Conservation (phyloP, 768 basidiomycete species). For the Crassisporium funariophilum region DNA sequence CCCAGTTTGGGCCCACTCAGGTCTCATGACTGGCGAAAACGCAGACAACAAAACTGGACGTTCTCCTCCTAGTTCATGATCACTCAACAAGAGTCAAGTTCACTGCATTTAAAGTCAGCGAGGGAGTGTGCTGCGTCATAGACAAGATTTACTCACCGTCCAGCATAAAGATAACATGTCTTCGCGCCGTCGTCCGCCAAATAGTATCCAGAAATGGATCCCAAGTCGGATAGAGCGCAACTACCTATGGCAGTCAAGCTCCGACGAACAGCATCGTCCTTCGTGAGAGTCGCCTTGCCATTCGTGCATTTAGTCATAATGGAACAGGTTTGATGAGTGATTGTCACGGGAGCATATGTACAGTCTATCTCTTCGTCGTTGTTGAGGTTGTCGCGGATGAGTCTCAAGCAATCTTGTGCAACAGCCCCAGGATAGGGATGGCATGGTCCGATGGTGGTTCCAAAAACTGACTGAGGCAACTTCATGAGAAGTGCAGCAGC, state of each 20-base stretch:
- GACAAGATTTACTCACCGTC: not conserved
- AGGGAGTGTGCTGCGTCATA: no score
- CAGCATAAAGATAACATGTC: not conserved
- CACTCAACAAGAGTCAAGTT: no score
- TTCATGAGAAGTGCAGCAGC: no score
- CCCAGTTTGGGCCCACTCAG: no score
- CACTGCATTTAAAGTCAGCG: no score
- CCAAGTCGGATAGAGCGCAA: not conserved
- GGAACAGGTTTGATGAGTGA: not conserved
- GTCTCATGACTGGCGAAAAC: no score
- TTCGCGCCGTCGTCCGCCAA: not conserved
- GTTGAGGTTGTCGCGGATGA: conserved; percentile 8
- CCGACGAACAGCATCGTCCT: not conserved
- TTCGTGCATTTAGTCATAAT: conserved; percentile 3
- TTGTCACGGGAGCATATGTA: conserved; percentile 1
- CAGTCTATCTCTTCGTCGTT: conserved; percentile 2
- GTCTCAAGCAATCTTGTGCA: conserved; percentile 5
- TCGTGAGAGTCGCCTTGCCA: not conserved
- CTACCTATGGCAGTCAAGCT: not conserved
- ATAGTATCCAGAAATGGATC: not conserved
- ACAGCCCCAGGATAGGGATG: conserved; percentile 14
- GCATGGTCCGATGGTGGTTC: conserved; percentile 8
- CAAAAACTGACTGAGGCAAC: no score
- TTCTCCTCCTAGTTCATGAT: no score
- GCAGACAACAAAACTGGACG: no score